Percentiles rank a stretch among this genome's conserved stretches.
Evolutionary conservation across 2,329 filamentous ascomycete species (phyloP).

Genomic region (Penicillium occitanis): DNA sequence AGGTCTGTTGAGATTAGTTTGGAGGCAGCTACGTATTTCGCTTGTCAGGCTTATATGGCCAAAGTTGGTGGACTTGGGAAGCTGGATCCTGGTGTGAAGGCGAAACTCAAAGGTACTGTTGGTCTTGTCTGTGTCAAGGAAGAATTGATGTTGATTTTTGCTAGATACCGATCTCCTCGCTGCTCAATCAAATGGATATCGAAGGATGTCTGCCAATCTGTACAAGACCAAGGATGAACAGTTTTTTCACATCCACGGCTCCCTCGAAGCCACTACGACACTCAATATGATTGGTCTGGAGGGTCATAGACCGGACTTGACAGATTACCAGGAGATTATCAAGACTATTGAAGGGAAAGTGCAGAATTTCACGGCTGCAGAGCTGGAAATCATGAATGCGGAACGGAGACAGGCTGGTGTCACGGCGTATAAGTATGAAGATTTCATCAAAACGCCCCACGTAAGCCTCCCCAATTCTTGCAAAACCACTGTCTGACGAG

Average conservation of each 20-base stretch:
- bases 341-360: constrained; percentile 61
- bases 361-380: constrained; percentile 52
- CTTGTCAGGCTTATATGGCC: constrained; percentile 44
- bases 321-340: constrained; percentile 60
- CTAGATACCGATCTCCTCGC: constrained; percentile 66
- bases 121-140: constrained; percentile 12
- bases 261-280: constrained; percentile 68
- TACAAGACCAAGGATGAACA: constrained; percentile 67
- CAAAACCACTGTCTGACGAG: not conserved
- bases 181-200: constrained; percentile 70
- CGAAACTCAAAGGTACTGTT: constrained; percentile 39
- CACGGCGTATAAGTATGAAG: constrained; percentile 58
- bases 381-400: constrained; percentile 61
- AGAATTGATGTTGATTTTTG: not conserved
- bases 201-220: constrained; percentile 70
- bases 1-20: constrained; percentile 38
- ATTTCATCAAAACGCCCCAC: constrained; percentile 59
- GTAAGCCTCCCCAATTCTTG: constrained; percentile 27
- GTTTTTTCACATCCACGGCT: constrained; percentile 75
- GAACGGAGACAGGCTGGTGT: constrained; percentile 60
- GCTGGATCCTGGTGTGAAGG: constrained; percentile 38
- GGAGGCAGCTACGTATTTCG: constrained; percentile 43
- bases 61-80: constrained; percentile 43
- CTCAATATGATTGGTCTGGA: constrained; percentile 69
- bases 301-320: constrained; percentile 60